phyloP scores from a whole-genome alignment of 768 basidiomycete species.

The Imleria badia region DNA sequence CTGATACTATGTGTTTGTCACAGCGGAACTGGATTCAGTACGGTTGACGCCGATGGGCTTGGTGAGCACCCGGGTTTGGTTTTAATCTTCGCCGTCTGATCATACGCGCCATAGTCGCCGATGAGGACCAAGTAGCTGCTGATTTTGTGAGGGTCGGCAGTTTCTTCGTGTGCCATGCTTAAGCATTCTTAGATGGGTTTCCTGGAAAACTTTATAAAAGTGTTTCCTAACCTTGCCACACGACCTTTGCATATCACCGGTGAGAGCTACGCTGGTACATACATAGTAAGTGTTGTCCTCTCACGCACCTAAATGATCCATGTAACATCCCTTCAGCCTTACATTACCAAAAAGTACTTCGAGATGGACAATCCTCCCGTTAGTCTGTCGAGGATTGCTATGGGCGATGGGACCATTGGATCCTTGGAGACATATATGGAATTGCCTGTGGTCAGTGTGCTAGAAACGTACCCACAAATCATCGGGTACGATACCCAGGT shows the following conservation, averaged over 20 bases:
- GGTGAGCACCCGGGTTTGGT: slow-evolving; percentile 34
- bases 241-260: slow-evolving; percentile 68
- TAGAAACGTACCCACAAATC: slow-evolving; percentile 75
- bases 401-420: slow-evolving; percentile 65
- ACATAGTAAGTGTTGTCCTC: slow-evolving; percentile 52
- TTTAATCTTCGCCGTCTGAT: not conserved
- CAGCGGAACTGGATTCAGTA: slow-evolving; percentile 64
- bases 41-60: slow-evolving; percentile 57
- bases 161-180: not conserved
- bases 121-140: slow-evolving; percentile 61
- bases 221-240: slow-evolving; percentile 64
- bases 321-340: slow-evolving; percentile 50
- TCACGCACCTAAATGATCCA: not conserved
- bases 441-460: slow-evolving; percentile 54
- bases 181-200: slow-evolving; percentile 57
- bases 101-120: slow-evolving; percentile 39
- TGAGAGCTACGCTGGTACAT: slow-evolving; percentile 74
- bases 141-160: slow-evolving; percentile 37
- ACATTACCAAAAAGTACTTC: slow-evolving; percentile 73
- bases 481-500: slow-evolving; percentile 68
- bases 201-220: slow-evolving; percentile 64
- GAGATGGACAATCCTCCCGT: slow-evolving; percentile 60
- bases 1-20: not conserved
- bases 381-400: slow-evolving; percentile 61
- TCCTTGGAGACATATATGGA: slow-evolving; percentile 48